Conservation (phyloP, 108 stramenopile species). For the Aurantiochytrium sp. region DNA sequence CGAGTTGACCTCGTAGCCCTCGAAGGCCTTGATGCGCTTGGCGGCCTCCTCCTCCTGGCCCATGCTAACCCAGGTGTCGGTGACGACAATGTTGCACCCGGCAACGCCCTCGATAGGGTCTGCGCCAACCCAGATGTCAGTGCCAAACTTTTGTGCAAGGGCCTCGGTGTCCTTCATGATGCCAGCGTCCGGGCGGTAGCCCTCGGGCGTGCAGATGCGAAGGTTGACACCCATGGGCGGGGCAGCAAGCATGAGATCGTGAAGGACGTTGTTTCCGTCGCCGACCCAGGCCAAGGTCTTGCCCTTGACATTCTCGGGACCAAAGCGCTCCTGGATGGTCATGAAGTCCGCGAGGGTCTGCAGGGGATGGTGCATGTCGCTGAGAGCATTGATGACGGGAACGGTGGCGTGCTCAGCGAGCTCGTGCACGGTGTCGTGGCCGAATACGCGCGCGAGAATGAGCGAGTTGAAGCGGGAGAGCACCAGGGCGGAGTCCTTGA, state of each 20-base stretch:
- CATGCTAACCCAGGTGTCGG: constrained; percentile 96
- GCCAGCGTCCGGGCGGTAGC: constrained; percentile 71
- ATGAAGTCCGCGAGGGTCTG: constrained; percentile 92
- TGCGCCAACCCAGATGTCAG: background rate
- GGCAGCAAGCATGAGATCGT: constrained; percentile 85
- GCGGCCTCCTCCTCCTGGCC: constrained; percentile 89
- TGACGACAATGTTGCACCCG: constrained; percentile 81
- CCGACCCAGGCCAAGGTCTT: constrained; percentile 92
- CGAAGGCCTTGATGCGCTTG: constrained; percentile 74
- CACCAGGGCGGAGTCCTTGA: constrained; percentile 78
- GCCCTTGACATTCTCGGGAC: constrained; percentile 36
- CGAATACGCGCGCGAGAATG: constrained; percentile 84
- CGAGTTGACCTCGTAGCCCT: constrained; percentile 81
- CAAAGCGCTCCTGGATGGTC: constrained; percentile 86
- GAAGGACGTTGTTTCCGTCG: constrained; percentile 94
- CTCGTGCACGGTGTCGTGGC: constrained; percentile 69
- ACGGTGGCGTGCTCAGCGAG: constrained; percentile 70
- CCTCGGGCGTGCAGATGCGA: constrained; percentile 77
- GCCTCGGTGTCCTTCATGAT: constrained; percentile 10
- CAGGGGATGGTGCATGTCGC: constrained; percentile 88
- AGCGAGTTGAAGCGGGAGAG: constrained; percentile 80
- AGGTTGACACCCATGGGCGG: constrained; percentile 86
- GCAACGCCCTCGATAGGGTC: constrained; percentile 68
- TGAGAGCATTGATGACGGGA: constrained; percentile 91
- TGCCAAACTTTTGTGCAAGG: background rate